A percentile compares a stretch with the other conserved stretches of the same genome.
Conservation (phyloP, 2,329 filamentous ascomycete species). For the Mycosphaerella sp. region DNA sequence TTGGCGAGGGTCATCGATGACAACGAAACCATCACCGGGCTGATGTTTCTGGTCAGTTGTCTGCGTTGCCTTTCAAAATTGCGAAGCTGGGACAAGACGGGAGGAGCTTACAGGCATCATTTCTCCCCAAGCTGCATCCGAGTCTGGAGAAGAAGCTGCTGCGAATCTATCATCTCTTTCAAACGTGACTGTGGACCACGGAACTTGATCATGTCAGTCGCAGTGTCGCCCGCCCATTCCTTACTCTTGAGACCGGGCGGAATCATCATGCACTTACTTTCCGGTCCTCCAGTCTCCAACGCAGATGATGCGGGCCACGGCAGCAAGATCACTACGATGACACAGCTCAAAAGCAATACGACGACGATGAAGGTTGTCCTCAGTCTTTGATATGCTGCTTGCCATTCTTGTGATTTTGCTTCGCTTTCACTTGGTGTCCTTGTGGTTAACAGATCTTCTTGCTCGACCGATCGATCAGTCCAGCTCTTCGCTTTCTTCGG, state of each 20-base stretch:
- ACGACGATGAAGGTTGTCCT: too few relatives aligned
- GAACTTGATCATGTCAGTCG: neutral
- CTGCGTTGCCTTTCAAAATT: too few relatives aligned
- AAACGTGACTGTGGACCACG: conserved; percentile 20
- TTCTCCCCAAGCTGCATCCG: conserved; percentile 29
- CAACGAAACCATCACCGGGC: conserved; percentile 34
- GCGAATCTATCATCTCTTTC: conserved; percentile 26
- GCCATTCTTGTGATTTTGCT: too few relatives aligned
- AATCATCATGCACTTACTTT: conserved; percentile 5
- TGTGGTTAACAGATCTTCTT: too few relatives aligned
- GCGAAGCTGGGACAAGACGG: too few relatives aligned
- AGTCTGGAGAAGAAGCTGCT: conserved; percentile 19
- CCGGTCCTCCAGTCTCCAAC: neutral
- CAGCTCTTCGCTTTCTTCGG: neutral
- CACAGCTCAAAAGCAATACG: neutral
- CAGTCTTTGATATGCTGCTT: too few relatives aligned
- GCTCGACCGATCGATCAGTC: conserved; percentile 4
- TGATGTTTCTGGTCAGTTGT: neutral
- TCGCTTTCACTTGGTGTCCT: too few relatives aligned
- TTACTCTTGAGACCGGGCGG: neutral
- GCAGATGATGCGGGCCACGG: conserved; percentile 3
- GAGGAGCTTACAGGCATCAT: conserved; percentile 22
- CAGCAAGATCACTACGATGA: conserved; percentile 3
- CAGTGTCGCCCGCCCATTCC: too few relatives aligned
- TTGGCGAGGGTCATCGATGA: conserved; percentile 21